Evolutionary conservation across 768 basidiomycete species (phyloP).

Genomic region (Termitomyces sp.): DNA sequence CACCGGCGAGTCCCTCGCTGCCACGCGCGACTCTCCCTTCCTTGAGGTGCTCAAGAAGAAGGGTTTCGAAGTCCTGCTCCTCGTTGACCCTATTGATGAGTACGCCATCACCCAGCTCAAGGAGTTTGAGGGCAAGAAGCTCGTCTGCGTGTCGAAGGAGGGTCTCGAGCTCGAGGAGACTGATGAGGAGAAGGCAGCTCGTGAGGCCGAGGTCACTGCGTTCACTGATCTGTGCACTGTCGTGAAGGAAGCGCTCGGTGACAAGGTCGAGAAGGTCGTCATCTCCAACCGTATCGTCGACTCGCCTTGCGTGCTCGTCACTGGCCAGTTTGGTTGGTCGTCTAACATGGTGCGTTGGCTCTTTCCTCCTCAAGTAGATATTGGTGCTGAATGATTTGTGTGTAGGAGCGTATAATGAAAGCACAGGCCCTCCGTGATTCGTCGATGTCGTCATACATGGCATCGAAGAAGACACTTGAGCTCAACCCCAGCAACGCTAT

Average conservation of each 20-base stretch:
- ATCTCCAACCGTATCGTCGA: constrained; percentile 97
- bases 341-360: constrained; percentile 83
- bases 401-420: constrained; percentile 95
- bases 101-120: constrained; percentile 98
- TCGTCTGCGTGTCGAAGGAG: constrained; percentile 97
- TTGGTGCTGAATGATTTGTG: neutral
- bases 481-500: constrained; percentile 91
- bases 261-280: constrained; percentile 99
- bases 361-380: neutral
- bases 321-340: constrained; percentile 99
- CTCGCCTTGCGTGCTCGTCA: constrained; percentile 95
- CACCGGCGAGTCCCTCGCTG: constrained; percentile 93
- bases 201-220: constrained; percentile 81
- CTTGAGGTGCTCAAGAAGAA: constrained; percentile 99
- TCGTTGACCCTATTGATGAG: constrained; percentile 98
- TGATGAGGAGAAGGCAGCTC: constrained; percentile 90
- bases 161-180: constrained; percentile 99
- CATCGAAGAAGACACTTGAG: constrained; percentile 96
- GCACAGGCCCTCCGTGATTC: constrained; percentile 96
- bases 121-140: constrained; percentile 98
- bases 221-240: constrained; percentile 88
- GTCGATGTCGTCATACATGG: constrained; percentile 99
- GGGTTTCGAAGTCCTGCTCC: constrained; percentile 96
- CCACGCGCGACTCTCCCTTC: constrained; percentile 95
- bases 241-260: constrained; percentile 98